Evolutionary conservation across 1,139 yeast genomes (phyloP).

Genomic region (Diutina sp.): DNA sequence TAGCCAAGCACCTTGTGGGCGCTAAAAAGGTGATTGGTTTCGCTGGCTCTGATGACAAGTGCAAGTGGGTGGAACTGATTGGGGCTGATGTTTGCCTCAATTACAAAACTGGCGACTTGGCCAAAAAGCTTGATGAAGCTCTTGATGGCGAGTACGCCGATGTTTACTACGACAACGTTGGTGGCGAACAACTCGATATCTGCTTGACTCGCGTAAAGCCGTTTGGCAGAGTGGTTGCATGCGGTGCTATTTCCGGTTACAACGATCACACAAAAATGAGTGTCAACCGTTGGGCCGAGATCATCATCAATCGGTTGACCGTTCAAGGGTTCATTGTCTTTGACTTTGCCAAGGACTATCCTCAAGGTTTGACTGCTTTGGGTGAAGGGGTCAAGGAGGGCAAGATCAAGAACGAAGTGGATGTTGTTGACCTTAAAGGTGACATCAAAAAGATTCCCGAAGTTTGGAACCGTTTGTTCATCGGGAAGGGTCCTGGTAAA

Average conservation of each 20-base stretch:
- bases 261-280: constrained; percentile 24
- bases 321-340: constrained; percentile 36
- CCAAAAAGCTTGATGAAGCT: constrained; percentile 27
- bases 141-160: constrained; percentile 29
- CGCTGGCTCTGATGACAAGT: constrained; percentile 49
- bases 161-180: constrained; percentile 47
- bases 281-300: constrained; percentile 26
- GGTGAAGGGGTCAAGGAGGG: constrained; percentile 25
- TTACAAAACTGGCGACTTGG: constrained; percentile 35
- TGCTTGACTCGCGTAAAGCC: constrained; percentile 27
- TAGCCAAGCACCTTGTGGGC: constrained; percentile 40
- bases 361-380: constrained; percentile 23
- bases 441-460: neutral
- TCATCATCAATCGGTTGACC: constrained; percentile 34
- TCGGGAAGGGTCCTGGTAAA: neutral
- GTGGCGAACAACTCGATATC: constrained; percentile 44
- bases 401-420: constrained; percentile 14
- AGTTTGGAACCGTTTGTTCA: neutral
- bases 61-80: constrained; percentile 38
- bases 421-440: neutral
- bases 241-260: constrained; percentile 54
- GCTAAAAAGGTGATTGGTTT: constrained; percentile 50
- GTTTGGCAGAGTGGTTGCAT: constrained; percentile 38
- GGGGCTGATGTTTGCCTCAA: constrained; percentile 46
- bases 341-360: constrained; percentile 21